Percentiles rank a stretch among this genome's conserved stretches.
These are phyloP conservation scores for Selaginella tamariscina DNA, from an alignment of 75 land plant genomes.

Conservation along the genomic window DNA sequence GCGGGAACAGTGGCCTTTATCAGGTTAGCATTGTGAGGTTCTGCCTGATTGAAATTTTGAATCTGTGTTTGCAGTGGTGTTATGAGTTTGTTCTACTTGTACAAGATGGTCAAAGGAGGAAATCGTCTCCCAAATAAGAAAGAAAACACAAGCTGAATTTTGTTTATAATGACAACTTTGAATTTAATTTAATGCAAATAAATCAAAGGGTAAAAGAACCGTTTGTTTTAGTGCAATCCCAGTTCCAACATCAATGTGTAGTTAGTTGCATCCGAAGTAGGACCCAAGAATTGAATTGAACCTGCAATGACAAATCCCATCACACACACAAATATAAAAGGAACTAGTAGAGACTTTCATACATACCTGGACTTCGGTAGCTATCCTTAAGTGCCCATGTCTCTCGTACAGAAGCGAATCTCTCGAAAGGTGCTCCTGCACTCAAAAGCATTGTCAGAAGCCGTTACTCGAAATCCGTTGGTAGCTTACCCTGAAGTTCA, in stretches of 20 bases:
- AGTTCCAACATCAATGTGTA: constrained; percentile 78
- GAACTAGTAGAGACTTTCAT: neutral
- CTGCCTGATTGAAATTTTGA: neutral
- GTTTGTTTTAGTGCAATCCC: constrained; percentile 19
- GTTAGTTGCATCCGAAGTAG: constrained; percentile 51
- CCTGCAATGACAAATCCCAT: constrained; percentile 30
- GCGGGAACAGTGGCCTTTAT: constrained; percentile 84
- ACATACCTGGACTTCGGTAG: constrained; percentile 73
- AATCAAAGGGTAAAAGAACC: neutral
- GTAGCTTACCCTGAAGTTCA: constrained; percentile 57
- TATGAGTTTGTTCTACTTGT: constrained; percentile 66
- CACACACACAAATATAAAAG: neutral
- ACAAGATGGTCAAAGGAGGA: constrained; percentile 73
- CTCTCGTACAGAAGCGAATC: constrained; percentile 67
- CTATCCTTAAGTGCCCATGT: constrained; percentile 79
- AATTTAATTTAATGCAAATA: no score
- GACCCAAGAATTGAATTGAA: constrained; percentile 81
- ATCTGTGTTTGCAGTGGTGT: constrained; percentile 39
- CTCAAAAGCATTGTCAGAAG: neutral
- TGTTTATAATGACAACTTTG: no score
- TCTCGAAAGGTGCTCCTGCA: constrained; percentile 84
- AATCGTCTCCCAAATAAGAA: constrained; percentile 59
- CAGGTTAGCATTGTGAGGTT: constrained; percentile 37
- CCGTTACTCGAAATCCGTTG: neutral
- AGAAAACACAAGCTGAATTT: constrained; percentile 18